A percentile compares a stretch with the other conserved stretches of the same genome.
phyloP scores from a whole-genome alignment of 1,284 basidiomycete genomes.

The Retiboletus flavoniger region DNA sequence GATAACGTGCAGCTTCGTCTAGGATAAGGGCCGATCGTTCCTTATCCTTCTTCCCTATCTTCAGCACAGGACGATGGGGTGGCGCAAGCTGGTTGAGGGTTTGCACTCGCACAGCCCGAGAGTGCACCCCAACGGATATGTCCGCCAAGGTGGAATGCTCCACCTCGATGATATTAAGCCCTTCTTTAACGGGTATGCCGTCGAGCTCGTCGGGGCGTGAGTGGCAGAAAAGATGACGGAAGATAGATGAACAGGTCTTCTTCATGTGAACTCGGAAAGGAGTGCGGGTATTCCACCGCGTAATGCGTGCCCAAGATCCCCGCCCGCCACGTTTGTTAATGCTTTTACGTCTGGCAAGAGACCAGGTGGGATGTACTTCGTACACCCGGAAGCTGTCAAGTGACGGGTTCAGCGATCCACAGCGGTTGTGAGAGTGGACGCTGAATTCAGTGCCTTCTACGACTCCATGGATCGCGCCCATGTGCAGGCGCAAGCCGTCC shows the following conservation, averaged over 20 bases:
- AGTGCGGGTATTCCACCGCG: conserved; percentile 52
- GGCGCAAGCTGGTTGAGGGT: conserved; percentile 39
- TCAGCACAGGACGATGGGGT: conserved; percentile 33
- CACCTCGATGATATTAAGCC: conserved; percentile 39
- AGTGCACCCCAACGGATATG: conserved; percentile 40
- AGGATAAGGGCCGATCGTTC: conserved; percentile 37
- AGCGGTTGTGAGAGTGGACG: conserved; percentile 57
- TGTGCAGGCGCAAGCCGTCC: conserved; percentile 46
- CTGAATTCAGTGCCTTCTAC: conserved; percentile 58
- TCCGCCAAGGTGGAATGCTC: conserved; percentile 38
- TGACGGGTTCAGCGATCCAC: conserved; percentile 54
- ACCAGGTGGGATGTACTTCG: conserved; percentile 58
- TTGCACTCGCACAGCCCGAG: conserved; percentile 39
- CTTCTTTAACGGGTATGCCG: conserved; percentile 30
- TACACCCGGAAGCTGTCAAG: conserved; percentile 49
- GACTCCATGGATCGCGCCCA: conserved; percentile 60
- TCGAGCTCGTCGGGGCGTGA: conserved; percentile 27
- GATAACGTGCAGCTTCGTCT: conserved; percentile 46
- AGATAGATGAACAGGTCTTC: conserved; percentile 39
- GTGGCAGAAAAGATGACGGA: conserved; percentile 39
- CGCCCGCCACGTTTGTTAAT: conserved; percentile 34
- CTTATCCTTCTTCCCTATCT: conserved; percentile 36
- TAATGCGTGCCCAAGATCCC: conserved; percentile 56
- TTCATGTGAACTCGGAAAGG: conserved; percentile 48
- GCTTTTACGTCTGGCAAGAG: conserved; percentile 45